Evolutionary conservation across 2,329 filamentous ascomycete genomes (phyloP).

Genomic region (Curvularia hawaiiensis): DNA sequence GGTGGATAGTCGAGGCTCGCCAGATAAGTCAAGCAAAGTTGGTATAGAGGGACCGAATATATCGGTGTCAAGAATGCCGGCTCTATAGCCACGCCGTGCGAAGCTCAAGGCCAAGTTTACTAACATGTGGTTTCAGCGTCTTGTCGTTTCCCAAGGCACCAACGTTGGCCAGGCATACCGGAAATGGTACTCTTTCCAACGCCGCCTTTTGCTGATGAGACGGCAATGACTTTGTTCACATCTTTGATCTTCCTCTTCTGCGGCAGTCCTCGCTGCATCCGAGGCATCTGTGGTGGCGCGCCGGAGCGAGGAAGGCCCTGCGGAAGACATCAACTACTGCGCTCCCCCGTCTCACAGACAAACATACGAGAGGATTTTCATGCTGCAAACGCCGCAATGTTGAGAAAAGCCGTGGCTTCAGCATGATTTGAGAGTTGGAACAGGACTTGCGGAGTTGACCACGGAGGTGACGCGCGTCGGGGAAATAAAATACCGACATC

Average conservation of each 20-base stretch:
- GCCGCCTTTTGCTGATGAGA: slow-evolving; percentile 97
- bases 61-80: slow-evolving; percentile 91
- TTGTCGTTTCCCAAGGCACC: not conserved
- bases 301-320: slow-evolving; percentile 84
- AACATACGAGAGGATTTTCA: slow-evolving; percentile 83
- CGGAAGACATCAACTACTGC: slow-evolving; percentile 11
- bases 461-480: slow-evolving; percentile 33
- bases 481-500: slow-evolving; percentile 19
- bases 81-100: slow-evolving; percentile 77
- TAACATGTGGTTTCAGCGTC: slow-evolving; percentile 28
- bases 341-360: not conserved
- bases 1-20: slow-evolving; percentile 75
- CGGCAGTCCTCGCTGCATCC: slow-evolving; percentile 81
- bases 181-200: slow-evolving; percentile 96
- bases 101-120: slow-evolving; percentile 86
- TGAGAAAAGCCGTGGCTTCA: slow-evolving; percentile 61
- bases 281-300: slow-evolving; percentile 67
- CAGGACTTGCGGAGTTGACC: slow-evolving; percentile 25
- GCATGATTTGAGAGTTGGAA: slow-evolving; percentile 35
- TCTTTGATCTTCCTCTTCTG: slow-evolving; percentile 79
- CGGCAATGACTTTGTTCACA: slow-evolving; percentile 91
- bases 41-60: slow-evolving; percentile 97
- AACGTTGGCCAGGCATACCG: slow-evolving; percentile 54
- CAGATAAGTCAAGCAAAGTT: slow-evolving; percentile 81
- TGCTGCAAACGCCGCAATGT: slow-evolving; percentile 61